phyloP scores from a whole-genome alignment of 306 rosid genomes.

The Sechiopsis laciniata region DNA sequence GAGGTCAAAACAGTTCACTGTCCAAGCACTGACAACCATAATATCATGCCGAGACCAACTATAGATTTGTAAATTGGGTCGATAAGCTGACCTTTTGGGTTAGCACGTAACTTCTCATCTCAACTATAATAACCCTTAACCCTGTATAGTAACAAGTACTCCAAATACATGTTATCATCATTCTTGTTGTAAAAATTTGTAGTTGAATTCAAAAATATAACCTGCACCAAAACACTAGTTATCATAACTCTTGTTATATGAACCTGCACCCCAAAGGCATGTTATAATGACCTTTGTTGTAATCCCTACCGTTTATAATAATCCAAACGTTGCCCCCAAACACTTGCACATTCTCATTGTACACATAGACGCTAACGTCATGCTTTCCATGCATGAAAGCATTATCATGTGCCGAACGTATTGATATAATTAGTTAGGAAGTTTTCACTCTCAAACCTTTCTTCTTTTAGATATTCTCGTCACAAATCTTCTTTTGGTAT shows the following conservation, averaged over 20 bases:
- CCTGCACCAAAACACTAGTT: no score
- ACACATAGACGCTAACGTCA: neutral
- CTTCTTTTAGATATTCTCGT: neutral
- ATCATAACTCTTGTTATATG: no score
- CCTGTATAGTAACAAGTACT: no score
- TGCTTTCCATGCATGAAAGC: neutral
- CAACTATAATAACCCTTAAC: no score
- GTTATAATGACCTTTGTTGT: no score
- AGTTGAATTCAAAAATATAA: no score
- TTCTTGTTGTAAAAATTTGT: no score
- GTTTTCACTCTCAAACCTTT: neutral
- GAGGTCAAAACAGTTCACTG: neutral
- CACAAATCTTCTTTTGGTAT: neutral
- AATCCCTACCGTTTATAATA: no score
- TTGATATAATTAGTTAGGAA: neutral
- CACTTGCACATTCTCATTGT: neutral
- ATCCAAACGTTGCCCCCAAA: no score
- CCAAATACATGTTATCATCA: no score
- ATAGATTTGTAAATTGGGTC: neutral
- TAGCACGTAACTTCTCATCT: no score
- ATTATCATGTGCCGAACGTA: neutral
- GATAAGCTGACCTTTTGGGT: neutral
- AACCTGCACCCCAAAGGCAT: neutral
- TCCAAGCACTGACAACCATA: conserved; percentile 7
- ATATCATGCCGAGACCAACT: neutral